Conservation (phyloP, 805 yeast species). For the Candida morakotiae region DNA sequence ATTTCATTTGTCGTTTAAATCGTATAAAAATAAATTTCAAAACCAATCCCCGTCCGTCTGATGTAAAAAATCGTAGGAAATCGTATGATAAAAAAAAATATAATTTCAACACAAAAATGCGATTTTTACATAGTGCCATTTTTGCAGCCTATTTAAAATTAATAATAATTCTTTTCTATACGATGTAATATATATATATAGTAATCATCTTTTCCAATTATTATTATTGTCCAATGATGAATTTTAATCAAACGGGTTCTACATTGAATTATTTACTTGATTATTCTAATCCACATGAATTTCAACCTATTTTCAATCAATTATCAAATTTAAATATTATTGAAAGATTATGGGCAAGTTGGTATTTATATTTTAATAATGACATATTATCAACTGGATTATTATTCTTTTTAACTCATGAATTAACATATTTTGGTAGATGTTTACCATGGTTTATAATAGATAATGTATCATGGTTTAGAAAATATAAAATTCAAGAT, state of each 20-base stretch:
- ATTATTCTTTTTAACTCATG: constrained; percentile 78
- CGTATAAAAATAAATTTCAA: too few species aligned
- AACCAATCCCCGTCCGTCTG: too few species aligned
- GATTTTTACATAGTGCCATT: too few species aligned
- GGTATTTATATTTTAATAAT: constrained; percentile 79
- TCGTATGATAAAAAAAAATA: constrained; percentile 4
- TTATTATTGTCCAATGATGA: too few species aligned
- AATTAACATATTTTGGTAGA: constrained; percentile 85
- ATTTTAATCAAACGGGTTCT: neutral
- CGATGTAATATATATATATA: constrained; percentile 1
- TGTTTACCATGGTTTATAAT: constrained; percentile 89
- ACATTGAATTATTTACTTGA: constrained; percentile 1
- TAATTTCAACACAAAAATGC: too few species aligned
- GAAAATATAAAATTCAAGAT: constrained; percentile 85
- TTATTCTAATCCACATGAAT: neutral
- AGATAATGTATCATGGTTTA: constrained; percentile 81
- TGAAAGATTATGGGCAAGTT: constrained; percentile 85
- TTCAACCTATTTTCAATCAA: neutral
- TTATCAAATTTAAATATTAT: constrained; percentile 14
- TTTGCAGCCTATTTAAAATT: too few species aligned
- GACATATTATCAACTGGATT: constrained; percentile 92
- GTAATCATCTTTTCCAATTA: neutral
- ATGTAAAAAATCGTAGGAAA: too few species aligned
- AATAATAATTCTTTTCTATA: too few species aligned
- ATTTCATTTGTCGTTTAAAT: neutral